phyloP scores from a whole-genome alignment of 352 stramenopile species.

The Thraustochytrium striatum region DNA sequence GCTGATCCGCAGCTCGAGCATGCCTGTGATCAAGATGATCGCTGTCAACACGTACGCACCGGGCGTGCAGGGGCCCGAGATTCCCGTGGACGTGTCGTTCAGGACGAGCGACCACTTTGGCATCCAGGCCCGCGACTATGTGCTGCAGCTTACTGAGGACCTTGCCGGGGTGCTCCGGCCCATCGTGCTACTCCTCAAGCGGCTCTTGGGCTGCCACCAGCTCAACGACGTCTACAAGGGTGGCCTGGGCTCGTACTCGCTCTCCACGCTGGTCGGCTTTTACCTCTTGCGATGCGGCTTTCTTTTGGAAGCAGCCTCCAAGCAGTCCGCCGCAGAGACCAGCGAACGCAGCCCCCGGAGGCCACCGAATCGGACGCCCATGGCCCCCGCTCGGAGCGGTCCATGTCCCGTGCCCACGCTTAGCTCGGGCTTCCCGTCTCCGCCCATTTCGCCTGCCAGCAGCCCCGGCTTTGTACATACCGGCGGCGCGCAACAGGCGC shows the following conservation, averaged over 20 bases:
- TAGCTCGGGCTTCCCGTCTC: neutral
- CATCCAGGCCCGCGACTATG: constrained; percentile 39
- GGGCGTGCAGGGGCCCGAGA: constrained; percentile 15
- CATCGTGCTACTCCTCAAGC: constrained; percentile 39
- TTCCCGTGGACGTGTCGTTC: constrained; percentile 44
- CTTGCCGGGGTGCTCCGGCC: constrained; percentile 3
- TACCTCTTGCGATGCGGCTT: constrained; percentile 26
- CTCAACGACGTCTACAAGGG: constrained; percentile 47
- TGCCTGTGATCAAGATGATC: constrained; percentile 50
- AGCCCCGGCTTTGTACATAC: neutral
- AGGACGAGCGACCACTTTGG: constrained; percentile 37
- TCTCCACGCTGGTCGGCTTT: constrained; percentile 30
- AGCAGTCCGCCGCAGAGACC: neutral
- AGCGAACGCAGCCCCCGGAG: neutral
- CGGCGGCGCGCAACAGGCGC: neutral
- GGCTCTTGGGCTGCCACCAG: constrained; percentile 33
- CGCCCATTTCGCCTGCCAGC: neutral
- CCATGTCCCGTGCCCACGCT: neutral
- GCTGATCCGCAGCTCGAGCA: constrained; percentile 34
- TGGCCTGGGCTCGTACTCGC: constrained; percentile 44
- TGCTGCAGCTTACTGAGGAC: constrained; percentile 40
- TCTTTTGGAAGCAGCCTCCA: neutral
- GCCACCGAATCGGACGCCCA: neutral
- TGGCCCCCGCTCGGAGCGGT: neutral
- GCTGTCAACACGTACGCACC: constrained; percentile 21